phyloP scores from a whole-genome alignment of 2,329 filamentous ascomycete species.

The Stemphylium beticola region DNA sequence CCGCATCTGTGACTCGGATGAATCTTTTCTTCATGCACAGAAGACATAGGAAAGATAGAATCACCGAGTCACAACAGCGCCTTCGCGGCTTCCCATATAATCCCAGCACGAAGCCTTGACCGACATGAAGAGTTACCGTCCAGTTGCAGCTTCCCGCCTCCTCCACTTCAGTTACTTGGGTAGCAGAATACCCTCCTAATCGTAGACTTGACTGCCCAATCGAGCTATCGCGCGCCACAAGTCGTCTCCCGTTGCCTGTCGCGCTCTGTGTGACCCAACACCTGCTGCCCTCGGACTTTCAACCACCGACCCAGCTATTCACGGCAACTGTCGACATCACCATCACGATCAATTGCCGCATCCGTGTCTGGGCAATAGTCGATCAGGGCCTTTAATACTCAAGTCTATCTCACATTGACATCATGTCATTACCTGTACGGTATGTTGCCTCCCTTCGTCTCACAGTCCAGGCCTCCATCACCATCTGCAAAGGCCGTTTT shows the following conservation, averaged over 20 bases:
- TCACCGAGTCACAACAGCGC: background rate
- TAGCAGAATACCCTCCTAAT: background rate
- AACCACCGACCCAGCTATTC: background rate
- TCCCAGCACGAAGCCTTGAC: background rate
- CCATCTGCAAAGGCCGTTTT: background rate
- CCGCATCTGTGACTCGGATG: background rate
- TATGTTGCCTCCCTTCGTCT: slow-evolving; percentile 22
- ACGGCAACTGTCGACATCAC: background rate
- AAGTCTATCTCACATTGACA: background rate
- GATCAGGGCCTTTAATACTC: too few species aligned
- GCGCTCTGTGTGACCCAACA: background rate
- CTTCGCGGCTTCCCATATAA: background rate
- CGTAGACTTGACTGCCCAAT: background rate
- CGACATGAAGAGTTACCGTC: background rate
- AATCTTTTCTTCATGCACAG: fast-evolving
- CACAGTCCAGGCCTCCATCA: background rate
- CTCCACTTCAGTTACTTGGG: background rate
- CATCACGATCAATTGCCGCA: background rate
- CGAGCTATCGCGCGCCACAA: background rate
- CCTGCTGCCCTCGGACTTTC: slow-evolving; percentile 2
- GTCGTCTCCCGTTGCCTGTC: background rate
- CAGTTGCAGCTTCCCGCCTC: background rate
- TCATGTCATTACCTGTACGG: slow-evolving; percentile 39
- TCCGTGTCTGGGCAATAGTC: background rate
- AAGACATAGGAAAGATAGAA: background rate